Evolutionary conservation across 2,329 filamentous ascomycete genomes (phyloP), one percentile per base, ranked within the genome.

Genomic region (Plectosphaerella cucumerina): DNA sequence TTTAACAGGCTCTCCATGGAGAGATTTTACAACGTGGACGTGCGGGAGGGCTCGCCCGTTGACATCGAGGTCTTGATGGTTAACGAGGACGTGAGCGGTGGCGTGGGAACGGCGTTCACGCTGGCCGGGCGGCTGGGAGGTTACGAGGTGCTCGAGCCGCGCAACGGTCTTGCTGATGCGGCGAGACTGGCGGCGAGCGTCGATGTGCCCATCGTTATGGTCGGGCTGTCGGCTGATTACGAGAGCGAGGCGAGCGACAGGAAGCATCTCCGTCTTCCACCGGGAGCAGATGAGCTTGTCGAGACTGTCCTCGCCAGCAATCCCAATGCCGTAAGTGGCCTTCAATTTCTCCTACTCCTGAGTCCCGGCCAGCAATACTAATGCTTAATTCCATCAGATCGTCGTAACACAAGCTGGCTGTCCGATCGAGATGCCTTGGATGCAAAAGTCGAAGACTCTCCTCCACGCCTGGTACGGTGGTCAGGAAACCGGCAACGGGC

Each of bases 401-500:
- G 81, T 94, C 3, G 85, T 92, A 2, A 83, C 89, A 62, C 89
- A 92, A 59, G 89, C 87, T 0, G 89, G 89, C 34, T 90, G 88
- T 0, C 88, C 89, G 0, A 79, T 89, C 21, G 75, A 80, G 50
- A 86, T 90, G 84, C 85, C 86, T 1, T 89, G 85, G 85, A 73
- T 81, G 2, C 63, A 72, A 15, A 67, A 76, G 31, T 79, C 81
- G 2, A 65, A 69, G 9, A 81, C 84, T 2, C 71, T 93, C 2
- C 63, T 91, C 1, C 87, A 93, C 61, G 88, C 87, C 8, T 94
- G 89, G 89, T 94, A 91, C 61, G 87, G 89, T 54, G 89, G 90
- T n/a, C 90, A 93, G 61, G 89, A 94, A 70, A 87, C 86, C 5
- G 89, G 89, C 6, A 90, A 92, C 61, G 86, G 85, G 12, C 86